Evolutionary conservation across 164 flowering plant species (phyloP), one percentile per base, ranked within the genome.

Genomic region (Sextonia rubra): DNA sequence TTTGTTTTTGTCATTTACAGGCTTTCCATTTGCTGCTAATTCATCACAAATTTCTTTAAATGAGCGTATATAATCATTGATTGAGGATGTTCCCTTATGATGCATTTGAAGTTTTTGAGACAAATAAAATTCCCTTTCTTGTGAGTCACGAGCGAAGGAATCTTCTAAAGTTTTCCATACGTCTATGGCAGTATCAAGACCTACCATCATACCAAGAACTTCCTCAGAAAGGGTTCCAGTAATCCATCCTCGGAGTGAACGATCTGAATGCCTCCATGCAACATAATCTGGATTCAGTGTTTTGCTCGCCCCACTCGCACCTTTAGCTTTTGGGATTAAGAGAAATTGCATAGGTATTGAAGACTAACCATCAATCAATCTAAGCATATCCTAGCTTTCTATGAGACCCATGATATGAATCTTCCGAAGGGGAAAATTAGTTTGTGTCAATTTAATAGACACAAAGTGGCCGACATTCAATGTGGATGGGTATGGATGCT

Each of bases 21-120:
- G 30, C 27, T 68, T 68, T 4, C 60, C 70, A 12, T 47, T 47
- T 17, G 70, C 26, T 8, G 56, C 17, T 7, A 67, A 17, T 2
- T 67, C 22, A 65, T 65, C 68, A 64, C 68, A 64, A 30, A 12
- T 12, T 27, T 44, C n/a, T 30, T 64, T 64, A 20, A 64, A 64
- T 3, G 15, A 12, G 1, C 7, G 47, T 3, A 29, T 29, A 15
- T 29, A 64, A 12, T 64, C 47, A 25, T 37, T 18, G 20, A 52
- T 52, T 14, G 58, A 52, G 20, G 20, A 52, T 12, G 12, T 52
- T 52, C 20, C 58, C 20, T 52, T 14, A 52, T 0, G 58, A 18
- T 52, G 14, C 20, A 15, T 52, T 14, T 18, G 4, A 52, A 52
- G 30, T 27, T 27, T 27, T 27, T 27, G 30, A 27, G 30, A 27